A percentile compares a stretch with the other conserved stretches of the same genome.
Conservation (phyloP, 2,329 filamentous ascomycete genomes). For the Colletotrichum australisinense region DNA sequence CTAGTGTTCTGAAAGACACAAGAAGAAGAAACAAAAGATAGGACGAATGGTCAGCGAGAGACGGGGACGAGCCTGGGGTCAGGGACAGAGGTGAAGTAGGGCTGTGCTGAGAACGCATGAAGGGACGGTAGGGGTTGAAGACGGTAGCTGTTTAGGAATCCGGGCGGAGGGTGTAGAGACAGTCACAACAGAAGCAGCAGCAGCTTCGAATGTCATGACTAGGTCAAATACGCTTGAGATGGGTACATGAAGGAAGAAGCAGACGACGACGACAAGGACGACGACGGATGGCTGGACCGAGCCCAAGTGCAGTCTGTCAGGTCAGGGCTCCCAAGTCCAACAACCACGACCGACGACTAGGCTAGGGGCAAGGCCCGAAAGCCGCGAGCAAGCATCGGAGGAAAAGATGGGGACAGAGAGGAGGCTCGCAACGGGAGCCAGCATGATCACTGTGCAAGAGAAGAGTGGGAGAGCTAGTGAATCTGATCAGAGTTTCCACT, state of each 20-base stretch:
- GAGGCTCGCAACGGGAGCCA: constrained; percentile 41
- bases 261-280: not conserved
- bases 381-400: constrained; percentile 33
- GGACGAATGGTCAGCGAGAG: constrained; percentile 39
- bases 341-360: constrained; percentile 21
- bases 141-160: constrained; percentile 43
- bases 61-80: constrained; percentile 30
- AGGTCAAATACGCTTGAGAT: constrained; percentile 24
- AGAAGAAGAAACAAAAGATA: constrained; percentile 41
- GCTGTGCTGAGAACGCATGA: constrained; percentile 47
- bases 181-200: constrained; percentile 25
- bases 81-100: constrained; percentile 38
- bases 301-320: constrained; percentile 24
- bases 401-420: constrained; percentile 35
- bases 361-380: constrained; percentile 31
- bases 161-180: constrained; percentile 38
- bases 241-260: constrained; percentile 10
- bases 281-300: constrained; percentile 31
- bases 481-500: constrained; percentile 45
- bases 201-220: constrained; percentile 32
- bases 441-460: constrained; percentile 40
- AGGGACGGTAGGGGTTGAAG: constrained; percentile 44
- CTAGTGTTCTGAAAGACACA: constrained; percentile 34
- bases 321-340: constrained; percentile 24
- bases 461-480: constrained; percentile 34